Evolutionary conservation across 345 rosid species (phyloP).

Genomic region (Melaleuca alternifolia): DNA sequence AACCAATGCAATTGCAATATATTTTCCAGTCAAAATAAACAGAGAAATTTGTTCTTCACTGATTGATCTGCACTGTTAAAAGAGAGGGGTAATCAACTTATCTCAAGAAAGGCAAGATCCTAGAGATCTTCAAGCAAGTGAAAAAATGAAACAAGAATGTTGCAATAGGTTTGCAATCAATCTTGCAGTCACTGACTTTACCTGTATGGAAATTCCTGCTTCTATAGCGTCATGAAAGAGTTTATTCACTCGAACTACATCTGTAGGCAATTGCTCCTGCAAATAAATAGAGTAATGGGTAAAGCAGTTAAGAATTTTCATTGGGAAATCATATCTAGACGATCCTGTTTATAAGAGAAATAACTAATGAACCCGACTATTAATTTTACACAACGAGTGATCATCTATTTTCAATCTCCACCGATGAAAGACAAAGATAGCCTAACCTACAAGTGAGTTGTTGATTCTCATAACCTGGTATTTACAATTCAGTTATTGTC

Average conservation of each 20-base stretch:
- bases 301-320: neutral
- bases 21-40: slow-evolving; percentile 69
- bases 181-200: slow-evolving; percentile 2
- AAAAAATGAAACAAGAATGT: neutral
- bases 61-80: slow-evolving; percentile 87
- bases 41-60: slow-evolving; percentile 51
- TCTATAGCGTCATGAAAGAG: slow-evolving; percentile 64
- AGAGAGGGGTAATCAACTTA: slow-evolving; percentile 19
- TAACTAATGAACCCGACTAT: neutral
- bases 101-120: neutral
- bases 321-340: neutral
- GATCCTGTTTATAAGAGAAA: neutral
- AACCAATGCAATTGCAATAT: slow-evolving; percentile 82
- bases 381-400: neutral
- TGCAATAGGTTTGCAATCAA: neutral
- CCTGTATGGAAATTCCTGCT: slow-evolving; percentile 72
- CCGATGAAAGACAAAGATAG: too few species aligned
- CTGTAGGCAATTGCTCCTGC: slow-evolving; percentile 88
- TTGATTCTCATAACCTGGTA: too few species aligned
- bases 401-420: too few species aligned
- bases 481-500: too few species aligned
- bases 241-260: slow-evolving; percentile 71
- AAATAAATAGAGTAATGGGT: neutral
- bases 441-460: too few species aligned
- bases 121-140: neutral